Percentiles rank a stretch among this genome's conserved stretches.
phyloP scores from a whole-genome alignment of 345 rosid genomes.

The Ricinus communis region DNA sequence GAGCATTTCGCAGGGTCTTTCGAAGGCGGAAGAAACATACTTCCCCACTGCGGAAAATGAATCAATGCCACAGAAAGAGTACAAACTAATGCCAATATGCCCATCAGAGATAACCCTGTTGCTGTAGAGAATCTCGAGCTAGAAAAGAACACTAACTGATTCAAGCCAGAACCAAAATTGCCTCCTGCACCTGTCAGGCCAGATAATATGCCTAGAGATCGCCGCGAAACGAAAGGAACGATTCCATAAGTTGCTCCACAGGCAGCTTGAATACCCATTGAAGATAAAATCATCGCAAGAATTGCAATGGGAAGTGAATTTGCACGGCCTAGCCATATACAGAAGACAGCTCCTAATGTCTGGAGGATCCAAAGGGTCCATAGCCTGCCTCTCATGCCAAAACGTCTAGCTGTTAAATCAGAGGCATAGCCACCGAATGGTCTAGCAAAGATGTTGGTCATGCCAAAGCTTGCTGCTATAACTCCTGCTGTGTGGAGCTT shows the following conservation, averaged over 20 bases:
- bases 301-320: conserved; percentile 51
- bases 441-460: conserved; percentile 71
- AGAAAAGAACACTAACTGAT: conserved; percentile 14
- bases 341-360: conserved; percentile 73
- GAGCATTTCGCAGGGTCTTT: conserved; percentile 1
- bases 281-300: conserved; percentile 70
- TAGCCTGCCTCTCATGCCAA: conserved; percentile 86
- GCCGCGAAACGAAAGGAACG: conserved; percentile 73
- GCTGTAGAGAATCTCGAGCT: conserved; percentile 16
- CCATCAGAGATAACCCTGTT: conserved; percentile 19
- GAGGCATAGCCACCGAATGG: conserved; percentile 76
- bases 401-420: conserved; percentile 25
- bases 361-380: conserved; percentile 81
- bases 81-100: conserved; percentile 11
- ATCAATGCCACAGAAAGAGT: conserved; percentile 14
- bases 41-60: conserved; percentile 28
- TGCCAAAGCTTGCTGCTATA: conserved; percentile 77
- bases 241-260: conserved; percentile 90
- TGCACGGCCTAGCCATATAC: conserved; percentile 58
- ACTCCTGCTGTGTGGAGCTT: conserved; percentile 72
- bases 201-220: conserved; percentile 11
- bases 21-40: conserved; percentile 18
- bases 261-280: conserved; percentile 75
- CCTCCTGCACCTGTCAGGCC: conserved; percentile 19
- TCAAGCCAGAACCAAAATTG: conserved; percentile 16